Percentiles rank a stretch among this genome's conserved stretches.
phyloP scores from a whole-genome alignment of 495 filamentous ascomycete genomes.

The Aspergillus cristatus region DNA sequence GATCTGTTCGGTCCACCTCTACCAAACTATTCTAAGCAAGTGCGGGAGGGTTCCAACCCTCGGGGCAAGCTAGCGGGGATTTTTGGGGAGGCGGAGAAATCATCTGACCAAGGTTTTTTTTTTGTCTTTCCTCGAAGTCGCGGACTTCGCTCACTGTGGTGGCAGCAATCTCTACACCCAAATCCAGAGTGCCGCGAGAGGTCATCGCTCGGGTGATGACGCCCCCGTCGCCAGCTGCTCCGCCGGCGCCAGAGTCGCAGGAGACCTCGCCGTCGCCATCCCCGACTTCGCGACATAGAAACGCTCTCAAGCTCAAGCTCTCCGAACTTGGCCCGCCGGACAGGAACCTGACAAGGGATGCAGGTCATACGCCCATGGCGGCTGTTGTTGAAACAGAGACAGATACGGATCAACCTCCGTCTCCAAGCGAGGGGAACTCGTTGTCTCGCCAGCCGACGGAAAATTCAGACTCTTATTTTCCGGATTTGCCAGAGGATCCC shows the following conservation, averaged over 20 bases:
- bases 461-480: constrained; percentile 34
- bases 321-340: constrained; percentile 32
- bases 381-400: constrained; percentile 26
- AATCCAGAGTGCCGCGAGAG: constrained; percentile 36
- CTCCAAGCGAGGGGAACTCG: constrained; percentile 15
- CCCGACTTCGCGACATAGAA: constrained; percentile 20
- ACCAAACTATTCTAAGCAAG: constrained; percentile 10
- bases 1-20: no score
- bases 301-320: constrained; percentile 32
- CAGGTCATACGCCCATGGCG: constrained; percentile 42
- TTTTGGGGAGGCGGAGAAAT: constrained; percentile 25
- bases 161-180: constrained; percentile 37
- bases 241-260: constrained; percentile 21
- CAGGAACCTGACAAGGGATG: constrained; percentile 31
- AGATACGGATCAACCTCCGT: constrained; percentile 20
- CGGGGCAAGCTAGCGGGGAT: constrained; percentile 34
- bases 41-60: constrained; percentile 38
- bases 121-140: no score
- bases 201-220: constrained; percentile 38
- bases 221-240: constrained; percentile 27
- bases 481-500: constrained; percentile 33
- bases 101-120: constrained; percentile 8
- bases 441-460: constrained; percentile 32
- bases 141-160: constrained; percentile 26
- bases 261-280: constrained; percentile 12